Percentiles rank a stretch among this genome's conserved stretches.
phyloP scores from a whole-genome alignment of 108 stramenopile genomes.

The Thalassiosira profunda region DNA sequence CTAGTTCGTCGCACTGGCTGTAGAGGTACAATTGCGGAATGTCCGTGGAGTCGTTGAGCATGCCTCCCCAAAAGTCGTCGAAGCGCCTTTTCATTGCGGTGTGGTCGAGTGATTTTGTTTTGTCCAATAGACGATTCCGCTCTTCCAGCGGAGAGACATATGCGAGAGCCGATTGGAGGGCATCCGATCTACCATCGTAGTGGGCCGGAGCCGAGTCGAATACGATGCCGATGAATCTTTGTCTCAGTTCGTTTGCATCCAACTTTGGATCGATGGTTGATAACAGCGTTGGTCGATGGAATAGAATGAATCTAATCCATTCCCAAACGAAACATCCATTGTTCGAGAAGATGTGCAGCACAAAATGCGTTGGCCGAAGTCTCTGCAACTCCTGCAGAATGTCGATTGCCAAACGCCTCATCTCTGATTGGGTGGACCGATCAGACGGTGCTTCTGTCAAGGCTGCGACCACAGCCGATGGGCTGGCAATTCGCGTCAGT shows the following conservation, averaged over 20 bases:
- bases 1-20: constrained; percentile 62
- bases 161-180: constrained; percentile 23
- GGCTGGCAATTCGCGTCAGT: constrained; percentile 54
- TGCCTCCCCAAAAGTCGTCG: constrained; percentile 53
- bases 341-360: constrained; percentile 87
- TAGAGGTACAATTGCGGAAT: constrained; percentile 76
- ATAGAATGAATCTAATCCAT: constrained; percentile 57
- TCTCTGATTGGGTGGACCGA: constrained; percentile 13
- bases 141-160: constrained; percentile 22
- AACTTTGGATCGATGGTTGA: background rate
- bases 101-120: constrained; percentile 13
- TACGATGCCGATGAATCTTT: constrained; percentile 57
- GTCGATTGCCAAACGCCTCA: constrained; percentile 61
- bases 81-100: constrained; percentile 25
- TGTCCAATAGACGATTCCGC: constrained; percentile 19
- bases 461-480: constrained; percentile 53
- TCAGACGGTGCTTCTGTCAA: constrained; percentile 7
- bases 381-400: constrained; percentile 50
- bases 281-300: constrained; percentile 1
- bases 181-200: constrained; percentile 23
- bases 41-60: constrained; percentile 43
- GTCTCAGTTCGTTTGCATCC: constrained; percentile 12
- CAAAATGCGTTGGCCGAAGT: constrained; percentile 27
- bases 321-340: constrained; percentile 92
- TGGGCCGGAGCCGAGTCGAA: constrained; percentile 82